A percentile compares a stretch with the other conserved stretches of the same genome.
phyloP scores from a whole-genome alignment of 805 yeast genomes.

The Kodamaea restingae region DNA sequence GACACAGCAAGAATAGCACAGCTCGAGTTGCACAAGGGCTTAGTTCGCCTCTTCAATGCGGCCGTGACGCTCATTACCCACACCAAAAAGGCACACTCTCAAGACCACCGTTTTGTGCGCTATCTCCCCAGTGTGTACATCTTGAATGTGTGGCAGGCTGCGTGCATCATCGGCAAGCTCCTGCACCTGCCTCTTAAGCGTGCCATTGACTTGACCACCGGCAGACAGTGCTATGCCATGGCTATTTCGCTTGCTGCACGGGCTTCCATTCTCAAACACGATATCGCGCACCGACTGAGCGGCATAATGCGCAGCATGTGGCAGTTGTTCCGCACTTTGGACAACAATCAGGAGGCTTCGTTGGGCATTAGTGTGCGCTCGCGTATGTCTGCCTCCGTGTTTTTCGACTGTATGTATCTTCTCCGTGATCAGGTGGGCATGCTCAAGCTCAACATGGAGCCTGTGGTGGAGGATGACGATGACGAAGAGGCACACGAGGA shows the following conservation, averaged over 20 bases:
- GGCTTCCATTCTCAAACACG: conserved; percentile 86
- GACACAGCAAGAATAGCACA: conserved; percentile 50
- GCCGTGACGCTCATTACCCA: conserved; percentile 69
- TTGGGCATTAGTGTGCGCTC: conserved; percentile 61
- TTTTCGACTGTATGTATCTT: conserved; percentile 85
- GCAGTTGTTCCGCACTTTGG: conserved; percentile 73
- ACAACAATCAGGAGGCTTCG: conserved; percentile 44
- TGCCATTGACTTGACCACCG: conserved; percentile 65
- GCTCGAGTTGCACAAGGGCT: conserved; percentile 67
- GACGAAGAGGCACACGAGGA: too few relatives aligned
- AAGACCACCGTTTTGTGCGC: conserved; percentile 59
- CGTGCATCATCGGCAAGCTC: conserved; percentile 76
- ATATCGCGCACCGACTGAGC: conserved; percentile 86
- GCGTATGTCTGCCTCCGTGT: conserved; percentile 88
- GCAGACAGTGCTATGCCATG: conserved; percentile 61
- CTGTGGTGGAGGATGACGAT: conserved; percentile 15
- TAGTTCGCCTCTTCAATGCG: conserved; percentile 75
- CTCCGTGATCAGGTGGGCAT: conserved; percentile 85
- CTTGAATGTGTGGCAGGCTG: conserved; percentile 86
- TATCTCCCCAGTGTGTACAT: conserved; percentile 83
- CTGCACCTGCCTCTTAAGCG: conserved; percentile 69
- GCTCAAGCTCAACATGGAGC: conserved; percentile 49
- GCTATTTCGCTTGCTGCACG: conserved; percentile 67
- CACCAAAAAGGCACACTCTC: conserved; percentile 55
- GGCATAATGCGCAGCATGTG: conserved; percentile 94